These are phyloP conservation scores for Cardiospermum halicacabum DNA, from an alignment of 345 rosid genomes.

Conservation along the genomic window DNA sequence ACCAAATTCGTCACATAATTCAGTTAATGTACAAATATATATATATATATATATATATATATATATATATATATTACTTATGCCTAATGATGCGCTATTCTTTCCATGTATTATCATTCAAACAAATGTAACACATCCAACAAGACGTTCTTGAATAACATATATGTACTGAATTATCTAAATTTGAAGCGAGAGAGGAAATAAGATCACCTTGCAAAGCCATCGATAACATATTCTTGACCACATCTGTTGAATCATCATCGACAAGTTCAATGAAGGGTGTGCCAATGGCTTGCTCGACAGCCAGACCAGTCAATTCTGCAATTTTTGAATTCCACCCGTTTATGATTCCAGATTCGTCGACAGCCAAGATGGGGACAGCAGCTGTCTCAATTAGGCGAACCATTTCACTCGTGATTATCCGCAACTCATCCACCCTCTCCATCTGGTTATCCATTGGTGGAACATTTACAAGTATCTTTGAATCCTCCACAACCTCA, in stretches of 20 bases:
- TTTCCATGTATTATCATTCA: neutral
- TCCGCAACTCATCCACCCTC: constrained; percentile 52
- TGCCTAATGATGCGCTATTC: neutral
- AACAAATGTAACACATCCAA: neutral
- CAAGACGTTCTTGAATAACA: neutral
- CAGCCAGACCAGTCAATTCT: constrained; percentile 64
- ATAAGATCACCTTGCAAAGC: constrained; percentile 53
- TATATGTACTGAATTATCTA: neutral
- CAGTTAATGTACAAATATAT: too few relatives aligned
- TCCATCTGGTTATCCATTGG: constrained; percentile 42
- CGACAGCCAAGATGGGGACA: constrained; percentile 78
- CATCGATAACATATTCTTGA: constrained; percentile 38
- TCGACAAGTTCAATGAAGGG: constrained; percentile 50
- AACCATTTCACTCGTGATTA: constrained; percentile 72
- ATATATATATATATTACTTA: too few relatives aligned
- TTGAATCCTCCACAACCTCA: constrained; percentile 41
- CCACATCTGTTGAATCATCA: constrained; percentile 35
- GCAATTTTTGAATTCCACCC: constrained; percentile 84
- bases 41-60: too few relatives aligned
- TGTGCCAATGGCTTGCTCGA: constrained; percentile 72
- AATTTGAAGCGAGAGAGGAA: constrained; percentile 17
- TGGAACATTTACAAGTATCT: constrained; percentile 41
- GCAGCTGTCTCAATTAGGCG: constrained; percentile 84
- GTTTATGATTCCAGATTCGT: constrained; percentile 57
- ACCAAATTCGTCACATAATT: constrained; percentile 13